Base-by-base conservation (phyloP, 768 basidiomycete genomes). In the Boletellus ananiceps region DNA sequence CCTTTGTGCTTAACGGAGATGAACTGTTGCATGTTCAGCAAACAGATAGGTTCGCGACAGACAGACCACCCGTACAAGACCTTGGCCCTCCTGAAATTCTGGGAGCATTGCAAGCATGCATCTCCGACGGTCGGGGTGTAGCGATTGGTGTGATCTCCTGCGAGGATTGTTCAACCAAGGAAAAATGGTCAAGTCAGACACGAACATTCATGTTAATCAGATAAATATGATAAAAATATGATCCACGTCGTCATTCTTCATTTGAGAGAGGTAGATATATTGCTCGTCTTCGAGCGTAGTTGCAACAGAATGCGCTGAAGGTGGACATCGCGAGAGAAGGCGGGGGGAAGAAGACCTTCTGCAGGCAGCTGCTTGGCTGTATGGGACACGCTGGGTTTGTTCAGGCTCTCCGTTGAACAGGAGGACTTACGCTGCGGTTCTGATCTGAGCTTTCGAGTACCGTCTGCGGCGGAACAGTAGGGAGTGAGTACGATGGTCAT, bases 71-170 rank as follows among this genome's bases (percentile, higher is more conserved):
- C 74, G 45, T 56, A 93, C 80, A 66, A 85, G 67, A 37, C 88
- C 88, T 63, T 90, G 0, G 87, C 81, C 35, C 78, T 75, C 55
- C 86, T 74, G 64, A 83, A 90, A 55, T 84, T 90, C 52, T 85
- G 81, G 18, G 84, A 87, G 71, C 81, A 93, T 60, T 89, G 84
- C 56, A 89, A 64, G 63, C 91, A 93, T 3, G 92, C 93, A 58
- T 94, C 90, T 21, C 93, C 93, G 25, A 95, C 91, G 13, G 88
- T 91, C 0, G 93, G 93, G 0, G 93, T 95, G 65, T 94, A 95
- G 47, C 90, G 37, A 93, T 76, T 13, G 93, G 92, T 12, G 76
- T 78, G 46, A 82, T 69, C 62, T 79, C 80, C 74, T 78, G 56
- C 5, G 14, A 18, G n/a, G 25, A 40, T 27, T 5, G 4, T 57